Evolutionary conservation across 2,329 filamentous ascomycete species (phyloP).

Genomic region (Paramyrothecium sp.): DNA sequence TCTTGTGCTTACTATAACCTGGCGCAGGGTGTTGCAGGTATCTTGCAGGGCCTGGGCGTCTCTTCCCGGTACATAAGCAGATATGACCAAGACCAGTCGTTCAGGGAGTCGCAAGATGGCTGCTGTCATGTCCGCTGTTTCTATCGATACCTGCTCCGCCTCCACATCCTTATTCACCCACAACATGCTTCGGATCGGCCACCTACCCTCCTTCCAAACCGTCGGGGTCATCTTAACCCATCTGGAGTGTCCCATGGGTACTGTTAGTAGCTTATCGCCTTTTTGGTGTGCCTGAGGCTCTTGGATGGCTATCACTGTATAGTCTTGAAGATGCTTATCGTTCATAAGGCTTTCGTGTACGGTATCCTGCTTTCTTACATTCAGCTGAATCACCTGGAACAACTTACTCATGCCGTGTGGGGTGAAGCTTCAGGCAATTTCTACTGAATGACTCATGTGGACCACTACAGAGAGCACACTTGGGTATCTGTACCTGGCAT

Average conservation of each 20-base stretch:
- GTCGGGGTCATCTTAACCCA: constrained; percentile 4
- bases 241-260: constrained; percentile 1
- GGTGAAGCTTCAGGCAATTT: constrained; percentile 5
- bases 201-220: constrained; percentile 4
- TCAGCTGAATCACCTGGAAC: constrained; percentile 3
- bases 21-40: background rate
- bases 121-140: constrained; percentile 2
- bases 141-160: constrained; percentile 5
- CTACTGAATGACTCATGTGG: constrained; percentile 7
- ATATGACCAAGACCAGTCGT: constrained; percentile 1
- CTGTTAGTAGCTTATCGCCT: constrained; percentile 2
- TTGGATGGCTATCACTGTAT: constrained; percentile 4
- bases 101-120: constrained; percentile 3
- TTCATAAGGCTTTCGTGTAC: constrained; percentile 8
- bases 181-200: constrained; percentile 4
- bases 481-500: constrained; percentile 3
- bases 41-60: background rate
- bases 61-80: constrained; percentile 1
- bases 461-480: constrained; percentile 2
- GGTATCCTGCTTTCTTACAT: constrained; percentile 5
- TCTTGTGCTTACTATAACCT: constrained; percentile 2
- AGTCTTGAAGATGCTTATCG: constrained; percentile 4
- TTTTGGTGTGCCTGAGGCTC: constrained; percentile 3
- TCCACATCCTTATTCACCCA: constrained; percentile 6
- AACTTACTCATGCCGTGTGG: constrained; percentile 5